These are phyloP conservation scores for Tripterygium wilfordii DNA, from an alignment of 177 flowering plant species.

Conservation along the genomic window DNA sequence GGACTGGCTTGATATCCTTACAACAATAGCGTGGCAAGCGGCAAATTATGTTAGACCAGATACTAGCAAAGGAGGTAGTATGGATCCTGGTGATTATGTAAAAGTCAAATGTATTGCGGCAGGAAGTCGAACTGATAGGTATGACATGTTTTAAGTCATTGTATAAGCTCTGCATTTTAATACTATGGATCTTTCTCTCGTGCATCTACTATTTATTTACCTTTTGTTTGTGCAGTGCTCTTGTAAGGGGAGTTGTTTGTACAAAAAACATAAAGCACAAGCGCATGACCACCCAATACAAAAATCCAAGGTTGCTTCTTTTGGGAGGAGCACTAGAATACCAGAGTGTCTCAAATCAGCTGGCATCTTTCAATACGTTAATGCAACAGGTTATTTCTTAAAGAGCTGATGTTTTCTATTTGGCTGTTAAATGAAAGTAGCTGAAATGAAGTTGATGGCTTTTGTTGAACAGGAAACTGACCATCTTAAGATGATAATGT, in stretches of 20 bases:
- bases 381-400: constrained; percentile 68
- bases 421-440: neutral
- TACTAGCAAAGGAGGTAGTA: constrained; percentile 92
- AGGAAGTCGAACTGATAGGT: constrained; percentile 85
- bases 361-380: constrained; percentile 80
- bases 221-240: constrained; percentile 45
- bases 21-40: constrained; percentile 89
- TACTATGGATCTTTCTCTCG: too few relatives aligned
- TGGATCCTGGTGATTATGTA: constrained; percentile 97
- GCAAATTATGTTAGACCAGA: constrained; percentile 93
- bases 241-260: constrained; percentile 92
- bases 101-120: constrained; percentile 88
- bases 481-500: constrained; percentile 79
- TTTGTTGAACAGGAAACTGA: constrained; percentile 69
- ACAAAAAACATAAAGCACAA: constrained; percentile 97
- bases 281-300: constrained; percentile 96
- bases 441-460: too few relatives aligned
- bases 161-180: too few relatives aligned
- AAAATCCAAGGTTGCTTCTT: constrained; percentile 71
- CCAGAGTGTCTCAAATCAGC: constrained; percentile 73
- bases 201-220: too few relatives aligned
- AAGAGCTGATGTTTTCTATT: neutral
- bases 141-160: constrained; percentile 9
- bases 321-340: constrained; percentile 94
- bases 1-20: constrained; percentile 76